phyloP scores from a whole-genome alignment of 768 basidiomycete species.

The Hygrophorus pudorinus region DNA sequence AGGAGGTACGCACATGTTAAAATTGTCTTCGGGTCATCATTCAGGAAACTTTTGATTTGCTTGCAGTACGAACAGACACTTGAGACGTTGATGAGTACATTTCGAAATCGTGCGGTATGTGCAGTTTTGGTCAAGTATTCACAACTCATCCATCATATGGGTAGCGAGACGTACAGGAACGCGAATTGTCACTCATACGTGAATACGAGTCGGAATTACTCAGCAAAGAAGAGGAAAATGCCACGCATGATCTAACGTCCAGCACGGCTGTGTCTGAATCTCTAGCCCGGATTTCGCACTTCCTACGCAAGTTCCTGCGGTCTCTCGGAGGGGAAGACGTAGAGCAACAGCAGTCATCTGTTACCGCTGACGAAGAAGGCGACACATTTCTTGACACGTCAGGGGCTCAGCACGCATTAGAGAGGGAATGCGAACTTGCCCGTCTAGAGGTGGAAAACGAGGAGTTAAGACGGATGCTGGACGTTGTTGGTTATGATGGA shows the following conservation, averaged over 20 bases:
- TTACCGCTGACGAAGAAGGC: conserved; percentile 25
- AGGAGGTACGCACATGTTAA: conserved; percentile 36
- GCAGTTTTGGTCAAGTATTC: not conserved
- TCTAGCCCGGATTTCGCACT: conserved; percentile 57
- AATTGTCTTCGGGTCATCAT: too few relatives aligned
- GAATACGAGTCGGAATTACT: conserved; percentile 88
- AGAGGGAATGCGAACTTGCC: conserved; percentile 84
- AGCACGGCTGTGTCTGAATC: conserved; percentile 59
- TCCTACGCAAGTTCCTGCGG: conserved; percentile 63
- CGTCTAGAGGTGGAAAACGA: conserved; percentile 84
- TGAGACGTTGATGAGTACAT: conserved; percentile 86
- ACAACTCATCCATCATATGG: not conserved
- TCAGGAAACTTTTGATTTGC: too few relatives aligned
- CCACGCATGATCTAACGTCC: conserved; percentile 45
- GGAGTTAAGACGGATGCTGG: conserved; percentile 64
- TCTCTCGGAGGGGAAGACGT: conserved; percentile 57
- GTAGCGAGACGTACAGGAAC: conserved; percentile 88
- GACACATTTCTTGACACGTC: conserved; percentile 26
- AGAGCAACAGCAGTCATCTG: conserved; percentile 15
- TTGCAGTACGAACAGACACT: conserved; percentile 79
- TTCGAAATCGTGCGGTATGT: conserved; percentile 85
- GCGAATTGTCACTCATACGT: conserved; percentile 79
- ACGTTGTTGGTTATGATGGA: conserved; percentile 20
- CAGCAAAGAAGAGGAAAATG: conserved; percentile 58
- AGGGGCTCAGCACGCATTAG: conserved; percentile 59